These are phyloP conservation scores for Chaetomium globosum DNA, from an alignment of 2,329 filamentous ascomycete species.

Conservation along the genomic window DNA sequence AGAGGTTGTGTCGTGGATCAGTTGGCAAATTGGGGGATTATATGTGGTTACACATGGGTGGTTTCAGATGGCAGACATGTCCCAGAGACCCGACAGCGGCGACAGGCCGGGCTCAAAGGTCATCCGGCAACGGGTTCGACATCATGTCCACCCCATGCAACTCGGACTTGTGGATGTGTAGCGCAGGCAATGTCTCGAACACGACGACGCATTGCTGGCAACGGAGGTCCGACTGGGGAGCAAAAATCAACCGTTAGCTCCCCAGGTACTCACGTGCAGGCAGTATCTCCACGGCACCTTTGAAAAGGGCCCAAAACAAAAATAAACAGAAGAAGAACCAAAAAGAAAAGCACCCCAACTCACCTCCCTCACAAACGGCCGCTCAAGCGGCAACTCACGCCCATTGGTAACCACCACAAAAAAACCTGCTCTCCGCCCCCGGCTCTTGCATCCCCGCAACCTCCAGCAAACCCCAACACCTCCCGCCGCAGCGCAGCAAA, in stretches of 20 bases:
- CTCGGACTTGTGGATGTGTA: neutral
- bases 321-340: neutral
- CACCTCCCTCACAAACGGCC: constrained; percentile 18
- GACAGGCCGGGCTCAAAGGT: neutral
- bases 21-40: too few species aligned
- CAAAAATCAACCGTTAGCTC: neutral
- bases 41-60: too few species aligned
- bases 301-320: too few species aligned
- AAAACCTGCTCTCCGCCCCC: constrained; percentile 1
- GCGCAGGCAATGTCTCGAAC: neutral
- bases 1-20: too few species aligned
- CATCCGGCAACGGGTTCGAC: neutral
- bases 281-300: too few species aligned
- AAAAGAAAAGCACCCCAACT: neutral
- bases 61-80: too few species aligned
- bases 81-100: neutral
- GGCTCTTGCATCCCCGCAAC: constrained; percentile 7
- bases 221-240: constrained; percentile 14
- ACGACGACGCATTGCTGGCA: neutral
- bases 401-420: constrained; percentile 13
- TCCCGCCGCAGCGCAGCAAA: constrained; percentile 20
- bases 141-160: neutral
- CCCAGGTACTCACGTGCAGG: too few species aligned
- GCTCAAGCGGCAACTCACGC: constrained; percentile 12
- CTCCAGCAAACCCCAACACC: constrained; percentile 12